Evolutionary conservation across 495 filamentous ascomycete genomes (phyloP), one percentile per base, ranked within the genome.

Genomic region (Aspergillus wentii): DNA sequence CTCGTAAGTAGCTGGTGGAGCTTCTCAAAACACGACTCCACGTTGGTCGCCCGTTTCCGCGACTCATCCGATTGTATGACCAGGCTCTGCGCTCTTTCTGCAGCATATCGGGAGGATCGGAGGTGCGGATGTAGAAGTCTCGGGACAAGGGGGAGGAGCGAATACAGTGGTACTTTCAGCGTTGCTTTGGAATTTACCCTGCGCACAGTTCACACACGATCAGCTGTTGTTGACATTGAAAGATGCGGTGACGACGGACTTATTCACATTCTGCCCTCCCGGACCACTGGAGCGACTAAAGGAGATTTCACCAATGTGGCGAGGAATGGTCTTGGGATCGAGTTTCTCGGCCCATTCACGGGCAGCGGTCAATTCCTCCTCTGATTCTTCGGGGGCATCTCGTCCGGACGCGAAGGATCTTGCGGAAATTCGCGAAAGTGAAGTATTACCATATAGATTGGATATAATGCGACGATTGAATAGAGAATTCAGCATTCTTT

Each of bases 231-330:
- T 40, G 27, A 46, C 22, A 42, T n/a, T n/a, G n/a, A n/a, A n/a
- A n/a, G 14, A 9, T 29, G 26, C 26, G 14, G 26, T 39, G 23
- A 29, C 33, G 42, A 70, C 78, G 44, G 69, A 96, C 91, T 95
- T 96, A 62, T 98, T 98, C 30, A 92, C 87, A 65, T 96, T 91
- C 54, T 98, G 92, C 5, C 92, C 92, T 14, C 92, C 92, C 8
- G 91, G 86, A 0, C 92, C 92, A 39, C 86, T 87, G n/a, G 91
- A 90, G 17, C 88, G 75, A 43, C 86, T 86, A 57, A 83, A 96
- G 5, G 71, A 78, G 16, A 91, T 63, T 35, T 80, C 75, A 36
- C 82, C 77, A 31, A 77, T 51, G 30, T 73, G 71, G 36, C 68
- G 77, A 21, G 87, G 87, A 25, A 96, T 74, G 8, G 67, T 71